Percentiles rank a stretch among this genome's conserved stretches.
Conservation (phyloP, 495 filamentous ascomycete species). For the Penicillium robsamsonii region DNA sequence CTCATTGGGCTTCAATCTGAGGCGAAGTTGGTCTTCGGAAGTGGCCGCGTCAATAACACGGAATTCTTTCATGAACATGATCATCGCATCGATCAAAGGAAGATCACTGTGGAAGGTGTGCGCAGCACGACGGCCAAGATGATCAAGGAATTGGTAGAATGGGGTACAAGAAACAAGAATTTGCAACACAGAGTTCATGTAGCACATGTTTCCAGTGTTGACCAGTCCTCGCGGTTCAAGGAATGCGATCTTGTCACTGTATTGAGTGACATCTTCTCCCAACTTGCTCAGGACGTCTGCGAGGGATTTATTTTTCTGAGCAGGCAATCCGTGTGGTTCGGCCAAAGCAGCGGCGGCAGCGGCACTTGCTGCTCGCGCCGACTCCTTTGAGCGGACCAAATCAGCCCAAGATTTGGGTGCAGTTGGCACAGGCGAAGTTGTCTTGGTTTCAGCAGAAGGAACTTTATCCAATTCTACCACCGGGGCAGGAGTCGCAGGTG, state of each 20-base stretch:
- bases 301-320: constrained; percentile 60
- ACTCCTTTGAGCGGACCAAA: constrained; percentile 58
- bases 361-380: constrained; percentile 27
- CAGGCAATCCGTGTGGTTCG: constrained; percentile 45
- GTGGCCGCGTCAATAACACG: constrained; percentile 74
- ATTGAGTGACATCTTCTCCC: constrained; percentile 55
- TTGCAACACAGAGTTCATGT: constrained; percentile 99
- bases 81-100: constrained; percentile 90
- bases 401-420: constrained; percentile 76
- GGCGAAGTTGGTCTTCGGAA: constrained; percentile 68
- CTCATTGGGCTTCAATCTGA: constrained; percentile 74
- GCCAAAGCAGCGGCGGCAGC: constrained; percentile 16
- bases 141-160: constrained; percentile 91
- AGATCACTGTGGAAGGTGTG: constrained; percentile 95
- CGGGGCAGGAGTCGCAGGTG: constrained; percentile 20
- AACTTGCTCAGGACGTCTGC: constrained; percentile 70
- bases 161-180: constrained; percentile 88
- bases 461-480: constrained; percentile 22
- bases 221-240: constrained; percentile 92
- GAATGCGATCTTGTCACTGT: constrained; percentile 68
- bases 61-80: constrained; percentile 96
- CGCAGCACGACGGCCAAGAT: constrained; percentile 74
- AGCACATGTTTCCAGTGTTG: constrained; percentile 99
- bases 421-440: constrained; percentile 41
- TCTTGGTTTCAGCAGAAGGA: constrained; percentile 33